Conservation (phyloP, 345 rosid genomes). For the Lumnitzera racemosa region DNA sequence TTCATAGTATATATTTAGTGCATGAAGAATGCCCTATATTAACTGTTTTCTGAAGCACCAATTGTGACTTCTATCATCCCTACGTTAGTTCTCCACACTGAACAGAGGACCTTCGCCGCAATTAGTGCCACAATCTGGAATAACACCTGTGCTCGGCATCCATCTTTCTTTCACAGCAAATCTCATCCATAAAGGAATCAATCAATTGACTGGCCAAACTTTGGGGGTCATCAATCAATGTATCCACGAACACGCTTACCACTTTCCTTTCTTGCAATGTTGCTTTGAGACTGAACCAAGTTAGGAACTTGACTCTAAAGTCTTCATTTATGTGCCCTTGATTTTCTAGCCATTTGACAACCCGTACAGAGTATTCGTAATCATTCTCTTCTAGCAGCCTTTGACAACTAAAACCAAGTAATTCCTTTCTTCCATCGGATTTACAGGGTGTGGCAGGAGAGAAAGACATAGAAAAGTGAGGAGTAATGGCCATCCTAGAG, state of each 20-base stretch:
- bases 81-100: too few species aligned
- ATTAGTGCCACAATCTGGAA: conserved; percentile 23
- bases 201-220: conserved; percentile 48
- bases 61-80: too few species aligned
- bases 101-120: neutral
- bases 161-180: conserved; percentile 25
- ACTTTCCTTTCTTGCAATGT: conserved; percentile 44
- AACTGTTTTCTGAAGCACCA: too few species aligned
- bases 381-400: conserved; percentile 32
- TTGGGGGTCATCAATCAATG: conserved; percentile 36
- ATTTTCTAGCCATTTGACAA: conserved; percentile 40
- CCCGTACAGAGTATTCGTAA: conserved; percentile 38
- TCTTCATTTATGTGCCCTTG: conserved; percentile 36
- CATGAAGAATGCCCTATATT: too few species aligned
- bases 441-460: conserved; percentile 41
- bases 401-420: conserved; percentile 14
- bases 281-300: conserved; percentile 64
- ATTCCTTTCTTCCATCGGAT: conserved; percentile 16
- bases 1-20: too few species aligned
- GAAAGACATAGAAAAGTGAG: conserved; percentile 12
- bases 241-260: conserved; percentile 42
- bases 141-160: conserved; percentile 20
- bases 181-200: conserved; percentile 36
- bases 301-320: conserved; percentile 53
- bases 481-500: conserved; percentile 7